A percentile compares a stretch with the other conserved stretches of the same genome.
Conservation (phyloP, 2,329 filamentous ascomycete species). For the Paraphaeosphaeria minitans region DNA sequence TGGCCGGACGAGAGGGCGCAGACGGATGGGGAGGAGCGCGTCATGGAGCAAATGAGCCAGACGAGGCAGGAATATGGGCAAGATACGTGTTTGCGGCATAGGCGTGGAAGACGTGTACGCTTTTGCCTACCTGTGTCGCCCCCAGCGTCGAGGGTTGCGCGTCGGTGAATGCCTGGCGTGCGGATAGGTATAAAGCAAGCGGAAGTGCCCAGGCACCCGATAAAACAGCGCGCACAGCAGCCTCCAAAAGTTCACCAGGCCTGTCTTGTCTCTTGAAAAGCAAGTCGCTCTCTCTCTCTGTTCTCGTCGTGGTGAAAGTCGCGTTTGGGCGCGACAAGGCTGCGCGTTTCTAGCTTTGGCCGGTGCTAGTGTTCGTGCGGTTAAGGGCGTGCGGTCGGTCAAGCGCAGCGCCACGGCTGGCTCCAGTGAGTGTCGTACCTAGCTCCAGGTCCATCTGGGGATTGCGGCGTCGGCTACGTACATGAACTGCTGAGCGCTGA, state of each 20-base stretch:
- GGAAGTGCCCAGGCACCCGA: conserved; percentile 14
- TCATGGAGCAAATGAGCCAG: background rate
- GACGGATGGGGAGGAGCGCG: background rate
- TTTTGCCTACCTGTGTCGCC: conserved; percentile 26
- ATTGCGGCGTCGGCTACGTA: conserved; percentile 35
- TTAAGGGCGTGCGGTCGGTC: background rate
- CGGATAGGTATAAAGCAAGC: conserved; percentile 21
- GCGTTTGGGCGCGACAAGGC: conserved; percentile 1
- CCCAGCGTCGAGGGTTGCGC: conserved; percentile 30
- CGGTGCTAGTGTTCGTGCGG: background rate
- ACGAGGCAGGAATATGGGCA: background rate
- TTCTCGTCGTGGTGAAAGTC: background rate
- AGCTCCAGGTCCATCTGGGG: conserved; percentile 23
- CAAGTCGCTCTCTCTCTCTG: background rate
- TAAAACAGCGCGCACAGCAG: background rate
- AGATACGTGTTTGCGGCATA: conserved; percentile 1
- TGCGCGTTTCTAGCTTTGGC: conserved; percentile 5
- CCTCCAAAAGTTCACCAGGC: background rate
- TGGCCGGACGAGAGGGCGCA: background rate
- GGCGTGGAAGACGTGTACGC: conserved; percentile 3
- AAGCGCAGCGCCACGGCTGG: background rate
- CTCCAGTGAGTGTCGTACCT: conserved; percentile 29
- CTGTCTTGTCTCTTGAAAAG: background rate
- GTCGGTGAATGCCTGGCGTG: conserved; percentile 38
- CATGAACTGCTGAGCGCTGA: conserved; percentile 23